A percentile compares a stretch with the other conserved stretches of the same genome.
Evolutionary conservation across 2,329 filamentous ascomycete genomes (phyloP).

Genomic region (Trichoderma harzianum): DNA sequence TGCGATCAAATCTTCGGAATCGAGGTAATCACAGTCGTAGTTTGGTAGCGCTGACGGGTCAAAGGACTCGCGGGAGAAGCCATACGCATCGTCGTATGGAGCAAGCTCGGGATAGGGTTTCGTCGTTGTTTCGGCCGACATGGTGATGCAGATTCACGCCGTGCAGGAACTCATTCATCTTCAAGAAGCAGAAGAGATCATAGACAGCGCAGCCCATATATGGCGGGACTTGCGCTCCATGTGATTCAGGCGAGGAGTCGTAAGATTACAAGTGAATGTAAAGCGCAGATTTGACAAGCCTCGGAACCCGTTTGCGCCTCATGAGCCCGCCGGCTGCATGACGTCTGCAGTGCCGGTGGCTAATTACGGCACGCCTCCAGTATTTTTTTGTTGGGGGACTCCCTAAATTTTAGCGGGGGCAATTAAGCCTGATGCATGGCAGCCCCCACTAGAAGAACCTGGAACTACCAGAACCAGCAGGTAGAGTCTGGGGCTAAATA

Average conservation of each 20-base stretch:
- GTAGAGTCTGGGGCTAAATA: neutral
- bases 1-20: conserved; percentile 66
- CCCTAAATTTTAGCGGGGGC: neutral
- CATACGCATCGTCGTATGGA: conserved; percentile 38
- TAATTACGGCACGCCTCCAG: neutral
- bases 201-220: neutral
- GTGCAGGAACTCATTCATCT: neutral
- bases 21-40: conserved; percentile 72
- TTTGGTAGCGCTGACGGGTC: conserved; percentile 73
- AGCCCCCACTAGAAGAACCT: neutral
- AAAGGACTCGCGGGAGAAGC: conserved; percentile 61
- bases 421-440: conserved; percentile 10
- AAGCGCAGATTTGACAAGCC: neutral
- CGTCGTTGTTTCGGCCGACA: neutral
- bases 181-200: neutral
- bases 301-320: neutral
- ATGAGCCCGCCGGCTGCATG: conserved; percentile 20
- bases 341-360: conserved; percentile 26
- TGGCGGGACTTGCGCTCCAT: neutral
- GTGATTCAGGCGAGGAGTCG: neutral
- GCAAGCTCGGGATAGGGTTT: conserved; percentile 13
- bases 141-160: neutral
- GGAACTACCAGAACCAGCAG: neutral
- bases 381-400: conserved; percentile 13
- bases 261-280: neutral